phyloP scores from a whole-genome alignment of 2,329 filamentous ascomycete genomes.

The Fusarium nanum region DNA sequence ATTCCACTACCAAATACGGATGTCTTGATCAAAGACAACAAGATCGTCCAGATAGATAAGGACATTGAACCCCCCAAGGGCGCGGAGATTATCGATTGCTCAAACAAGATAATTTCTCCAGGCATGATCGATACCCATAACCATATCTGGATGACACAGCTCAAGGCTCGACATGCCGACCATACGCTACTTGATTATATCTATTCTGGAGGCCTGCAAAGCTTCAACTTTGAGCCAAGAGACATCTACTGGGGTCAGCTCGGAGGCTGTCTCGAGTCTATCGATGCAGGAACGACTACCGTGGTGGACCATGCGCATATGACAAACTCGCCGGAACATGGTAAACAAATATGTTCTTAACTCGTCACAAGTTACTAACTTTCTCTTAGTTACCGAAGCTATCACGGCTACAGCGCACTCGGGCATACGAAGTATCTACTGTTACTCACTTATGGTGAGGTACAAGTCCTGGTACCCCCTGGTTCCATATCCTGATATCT shows the following conservation, averaged over 20 bases:
- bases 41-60: background rate
- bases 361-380: background rate
- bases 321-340: background rate
- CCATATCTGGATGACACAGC: constrained; percentile 30
- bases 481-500: background rate
- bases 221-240: background rate
- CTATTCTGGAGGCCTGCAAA: background rate
- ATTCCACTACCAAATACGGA: background rate
- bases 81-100: constrained; percentile 11
- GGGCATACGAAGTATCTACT: background rate
- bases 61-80: background rate
- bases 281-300: constrained; percentile 8
- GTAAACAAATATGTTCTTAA: background rate
- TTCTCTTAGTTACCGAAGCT: background rate
- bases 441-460: background rate
- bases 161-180: background rate
- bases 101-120: constrained; percentile 22
- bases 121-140: constrained; percentile 36
- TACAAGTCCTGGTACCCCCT: background rate
- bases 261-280: background rate
- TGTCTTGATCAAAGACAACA: background rate
- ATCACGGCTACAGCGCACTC: background rate
- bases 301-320: background rate
- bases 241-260: constrained; percentile 9
- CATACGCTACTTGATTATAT: too few species aligned